Conservation (phyloP, 1,284 basidiomycete genomes). For the Austroboletus novae-zelandiae region DNA sequence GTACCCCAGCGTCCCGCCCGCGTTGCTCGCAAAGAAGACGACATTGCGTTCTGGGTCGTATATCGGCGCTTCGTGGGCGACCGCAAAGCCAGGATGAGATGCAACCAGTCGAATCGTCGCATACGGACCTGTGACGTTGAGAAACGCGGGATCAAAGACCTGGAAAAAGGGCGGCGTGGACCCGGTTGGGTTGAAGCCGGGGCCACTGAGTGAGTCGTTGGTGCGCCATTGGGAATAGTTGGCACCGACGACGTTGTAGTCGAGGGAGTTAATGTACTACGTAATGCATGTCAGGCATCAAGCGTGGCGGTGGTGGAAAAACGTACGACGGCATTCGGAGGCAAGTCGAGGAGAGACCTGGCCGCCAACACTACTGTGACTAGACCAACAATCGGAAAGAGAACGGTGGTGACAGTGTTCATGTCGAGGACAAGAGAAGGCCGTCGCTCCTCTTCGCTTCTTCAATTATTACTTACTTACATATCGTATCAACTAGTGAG, state of each 20-base stretch:
- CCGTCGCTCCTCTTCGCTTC: no score
- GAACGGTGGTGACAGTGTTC: no score
- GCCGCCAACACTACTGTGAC: no score
- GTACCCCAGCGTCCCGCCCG: constrained; percentile 41
- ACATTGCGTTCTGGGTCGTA: constrained; percentile 59
- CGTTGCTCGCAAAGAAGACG: constrained; percentile 51
- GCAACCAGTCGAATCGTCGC: constrained; percentile 61
- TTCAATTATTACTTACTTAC: no score
- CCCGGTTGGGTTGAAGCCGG: constrained; percentile 47
- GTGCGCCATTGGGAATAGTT: constrained; percentile 36
- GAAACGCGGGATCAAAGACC: constrained; percentile 61
- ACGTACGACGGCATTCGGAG: neutral
- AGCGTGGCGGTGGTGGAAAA: neutral
- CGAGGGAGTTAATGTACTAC: constrained; percentile 42
- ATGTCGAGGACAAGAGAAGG: no score
- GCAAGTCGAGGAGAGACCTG: neutral
- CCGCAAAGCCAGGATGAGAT: constrained; percentile 55
- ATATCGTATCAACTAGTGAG: no score
- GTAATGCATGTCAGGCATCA: neutral
- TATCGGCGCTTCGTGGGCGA: constrained; percentile 75
- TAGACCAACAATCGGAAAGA: no score
- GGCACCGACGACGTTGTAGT: constrained; percentile 43
- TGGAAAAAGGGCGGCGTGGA: constrained; percentile 63
- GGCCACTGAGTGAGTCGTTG: constrained; percentile 28
- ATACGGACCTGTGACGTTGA: constrained; percentile 53